A percentile compares a stretch with the other conserved stretches of the same genome.
phyloP scores from a whole-genome alignment of 371 early-diverging fungal genomes.

The Polyrhizophydium stewartii region DNA sequence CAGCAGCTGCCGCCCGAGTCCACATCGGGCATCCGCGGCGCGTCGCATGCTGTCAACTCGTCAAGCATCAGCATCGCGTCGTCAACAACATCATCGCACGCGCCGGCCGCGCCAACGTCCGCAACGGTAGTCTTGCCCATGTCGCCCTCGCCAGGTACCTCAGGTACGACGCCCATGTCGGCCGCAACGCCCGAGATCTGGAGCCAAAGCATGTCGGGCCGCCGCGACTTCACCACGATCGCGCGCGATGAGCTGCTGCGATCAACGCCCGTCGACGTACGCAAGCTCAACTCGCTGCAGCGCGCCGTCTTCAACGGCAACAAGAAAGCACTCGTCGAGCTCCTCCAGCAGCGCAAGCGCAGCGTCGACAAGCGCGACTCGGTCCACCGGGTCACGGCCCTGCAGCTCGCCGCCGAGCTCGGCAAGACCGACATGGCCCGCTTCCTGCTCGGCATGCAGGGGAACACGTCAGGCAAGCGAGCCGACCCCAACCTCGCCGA shows the following conservation, averaged over 20 bases:
- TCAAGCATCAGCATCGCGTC: too few relatives aligned
- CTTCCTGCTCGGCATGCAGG: neutral
- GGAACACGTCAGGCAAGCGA: neutral
- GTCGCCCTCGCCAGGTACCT: too few relatives aligned
- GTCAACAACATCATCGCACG: too few relatives aligned
- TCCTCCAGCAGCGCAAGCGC: constrained; percentile 26
- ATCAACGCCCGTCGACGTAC: constrained; percentile 12
- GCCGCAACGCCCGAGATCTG: too few relatives aligned
- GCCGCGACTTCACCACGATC: neutral
- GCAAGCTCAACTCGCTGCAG: constrained; percentile 37
- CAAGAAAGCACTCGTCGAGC: constrained; percentile 14
- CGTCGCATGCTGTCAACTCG: too few relatives aligned
- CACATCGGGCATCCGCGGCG: too few relatives aligned
- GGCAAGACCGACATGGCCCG: neutral
- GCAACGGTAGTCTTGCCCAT: too few relatives aligned
- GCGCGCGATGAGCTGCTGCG: neutral
- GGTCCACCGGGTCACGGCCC: constrained; percentile 28
- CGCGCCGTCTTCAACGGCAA: constrained; percentile 29
- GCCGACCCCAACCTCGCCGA: neutral
- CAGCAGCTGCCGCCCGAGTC: too few relatives aligned
- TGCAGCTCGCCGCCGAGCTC: constrained; percentile 27
- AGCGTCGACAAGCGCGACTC: constrained; percentile 35
- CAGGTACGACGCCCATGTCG: too few relatives aligned
- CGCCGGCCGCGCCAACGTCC: too few relatives aligned
- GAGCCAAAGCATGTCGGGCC: too few relatives aligned